phyloP scores from a whole-genome alignment of 805 yeast genomes.

The Barnettozyma salicaria region DNA sequence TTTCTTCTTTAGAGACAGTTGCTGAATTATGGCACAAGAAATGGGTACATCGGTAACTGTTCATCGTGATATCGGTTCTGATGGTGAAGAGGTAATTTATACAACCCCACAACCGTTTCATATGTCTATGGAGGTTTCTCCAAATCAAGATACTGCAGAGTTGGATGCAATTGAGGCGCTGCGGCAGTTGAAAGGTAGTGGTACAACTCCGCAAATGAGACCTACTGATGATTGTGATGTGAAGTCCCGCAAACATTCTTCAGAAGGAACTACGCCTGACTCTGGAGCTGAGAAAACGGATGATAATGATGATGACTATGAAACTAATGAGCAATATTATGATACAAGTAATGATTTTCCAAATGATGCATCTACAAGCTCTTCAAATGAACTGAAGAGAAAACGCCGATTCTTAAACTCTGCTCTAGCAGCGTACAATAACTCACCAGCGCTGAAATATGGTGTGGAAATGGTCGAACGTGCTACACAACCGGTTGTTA shows the following conservation, averaged over 20 bases:
- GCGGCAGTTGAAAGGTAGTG: conserved; percentile 9
- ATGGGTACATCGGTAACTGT: too few species aligned
- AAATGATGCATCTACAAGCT: neutral
- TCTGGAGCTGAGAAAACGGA: conserved; percentile 5
- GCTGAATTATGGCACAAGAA: too few species aligned
- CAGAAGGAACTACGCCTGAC: neutral
- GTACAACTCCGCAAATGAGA: conserved; percentile 1
- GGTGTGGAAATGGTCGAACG: conserved; percentile 57
- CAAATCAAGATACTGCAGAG: conserved; percentile 4
- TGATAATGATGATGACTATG: conserved; percentile 8
- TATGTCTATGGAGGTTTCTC: neutral
- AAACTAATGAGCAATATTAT: conserved; percentile 40
- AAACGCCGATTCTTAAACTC: conserved; percentile 9
- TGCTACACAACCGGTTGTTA: conserved; percentile 50
- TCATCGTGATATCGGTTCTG: too few species aligned
- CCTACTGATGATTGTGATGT: neutral
- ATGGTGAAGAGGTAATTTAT: conserved; percentile 2
- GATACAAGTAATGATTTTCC: conserved; percentile 21
- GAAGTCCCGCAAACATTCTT: too few species aligned
- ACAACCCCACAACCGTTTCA: conserved; percentile 2
- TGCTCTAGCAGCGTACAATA: conserved; percentile 30
- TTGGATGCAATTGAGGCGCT: conserved; percentile 9
- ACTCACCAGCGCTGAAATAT: conserved; percentile 45
- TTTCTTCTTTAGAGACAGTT: too few species aligned
- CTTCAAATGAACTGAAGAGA: conserved; percentile 1